Evolutionary conservation across 192 early-diverging fungal species (phyloP), one percentile per base, ranked within the genome.

Genomic region (Linnemannia exigua): DNA sequence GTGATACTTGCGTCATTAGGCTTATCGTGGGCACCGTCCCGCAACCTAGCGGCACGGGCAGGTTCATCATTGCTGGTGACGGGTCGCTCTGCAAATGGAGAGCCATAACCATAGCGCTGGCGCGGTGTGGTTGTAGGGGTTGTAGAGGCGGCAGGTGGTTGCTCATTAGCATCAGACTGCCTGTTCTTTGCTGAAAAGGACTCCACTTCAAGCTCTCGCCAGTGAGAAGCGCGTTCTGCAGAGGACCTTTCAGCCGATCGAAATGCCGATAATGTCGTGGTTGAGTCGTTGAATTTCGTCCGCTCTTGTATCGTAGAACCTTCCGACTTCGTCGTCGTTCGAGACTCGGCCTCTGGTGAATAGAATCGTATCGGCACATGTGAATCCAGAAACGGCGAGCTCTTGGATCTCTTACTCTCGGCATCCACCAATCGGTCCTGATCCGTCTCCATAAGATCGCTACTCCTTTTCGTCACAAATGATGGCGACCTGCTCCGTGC

Each of bases 341-440:
- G 17, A 47, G 28, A 6, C 4, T 78, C 76, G 14, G 19, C 35
- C 41, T 58, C 74, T 3, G 77, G 83, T 11, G 77, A 76, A 6
- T 52, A 48, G 37, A 80, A 86, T 20, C 79, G 84, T 28, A 86
- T 79, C 1, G 84, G 84, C 0, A 79, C 70, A 12, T 36, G 35
- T 17, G 78, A 76, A 41, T 86, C 79, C 67, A 58, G 67, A 58
- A 86, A 86, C 5, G 83, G 58, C 4, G 84, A 86, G n/a, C 69
- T 68, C 31, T 66, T 74, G 0, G 74, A 37, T 12, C 76, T n/a
- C 38, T 73, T 80, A 38, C 71, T 74, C 7, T 79, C 74, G 1
- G 69, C 66, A 25, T 79, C 73, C 9, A 66, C 63, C 4, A 72
- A 37, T 3, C 22, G 41, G 46, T 79, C 72, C 12, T 63, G 20